Percentiles rank a stretch among this genome's conserved stretches.
These are phyloP conservation scores for Pouteria glomerata DNA, from an alignment of 148 eudicot genomes.

Conservation along the genomic window DNA sequence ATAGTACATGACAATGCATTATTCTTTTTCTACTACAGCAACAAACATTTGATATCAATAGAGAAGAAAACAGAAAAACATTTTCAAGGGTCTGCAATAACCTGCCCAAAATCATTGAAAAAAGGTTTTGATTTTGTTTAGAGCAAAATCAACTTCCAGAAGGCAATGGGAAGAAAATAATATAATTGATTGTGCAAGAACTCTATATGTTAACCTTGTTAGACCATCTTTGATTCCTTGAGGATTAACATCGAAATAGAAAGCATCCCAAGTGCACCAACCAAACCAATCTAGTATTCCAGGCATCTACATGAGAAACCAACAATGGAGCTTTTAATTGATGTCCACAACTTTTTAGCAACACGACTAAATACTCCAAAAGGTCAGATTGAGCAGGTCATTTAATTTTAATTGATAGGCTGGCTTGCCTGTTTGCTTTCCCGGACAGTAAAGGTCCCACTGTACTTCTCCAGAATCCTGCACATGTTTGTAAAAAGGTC, in stretches of 20 bases:
- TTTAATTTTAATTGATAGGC: background rate
- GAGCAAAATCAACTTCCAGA: background rate
- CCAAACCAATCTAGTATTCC: slow-evolving; percentile 45
- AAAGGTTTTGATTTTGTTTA: background rate
- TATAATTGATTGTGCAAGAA: background rate
- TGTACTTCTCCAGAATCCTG: slow-evolving; percentile 31
- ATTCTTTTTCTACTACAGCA: too few species aligned
- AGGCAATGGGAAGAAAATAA: background rate
- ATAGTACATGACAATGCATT: too few species aligned
- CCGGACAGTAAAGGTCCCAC: slow-evolving; percentile 27
- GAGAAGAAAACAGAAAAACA: too few species aligned
- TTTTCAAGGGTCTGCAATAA: background rate
- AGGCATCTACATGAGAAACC: slow-evolving; percentile 23
- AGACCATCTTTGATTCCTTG: slow-evolving; percentile 40
- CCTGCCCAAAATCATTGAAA: background rate
- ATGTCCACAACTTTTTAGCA: background rate
- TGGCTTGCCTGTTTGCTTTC: slow-evolving; percentile 33
- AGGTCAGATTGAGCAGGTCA: background rate
- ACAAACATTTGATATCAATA: too few species aligned
- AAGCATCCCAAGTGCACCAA: slow-evolving; percentile 56
- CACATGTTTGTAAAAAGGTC: slow-evolving; percentile 1
- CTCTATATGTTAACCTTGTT: slow-evolving; percentile 23
- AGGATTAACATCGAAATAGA: slow-evolving; percentile 35
- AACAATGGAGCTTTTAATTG: background rate
- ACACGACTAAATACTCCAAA: background rate